Base-by-base conservation (phyloP, 139 green algal species). In the Coelastrella sp. region DNA sequence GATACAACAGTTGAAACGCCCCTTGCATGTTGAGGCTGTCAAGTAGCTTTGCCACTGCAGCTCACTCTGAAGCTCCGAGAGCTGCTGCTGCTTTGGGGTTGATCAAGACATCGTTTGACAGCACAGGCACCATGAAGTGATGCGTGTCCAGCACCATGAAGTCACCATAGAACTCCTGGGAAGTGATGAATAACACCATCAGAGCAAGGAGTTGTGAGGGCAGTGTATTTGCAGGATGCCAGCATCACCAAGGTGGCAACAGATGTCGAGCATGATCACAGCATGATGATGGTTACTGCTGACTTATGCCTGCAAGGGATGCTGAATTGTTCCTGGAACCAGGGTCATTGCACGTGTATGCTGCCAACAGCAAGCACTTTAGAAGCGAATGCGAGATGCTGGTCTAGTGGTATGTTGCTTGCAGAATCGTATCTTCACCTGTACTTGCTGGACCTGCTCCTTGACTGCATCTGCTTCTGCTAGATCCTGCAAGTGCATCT, bases 161-260 rank as follows among this genome's bases (percentile, higher is more conserved):
- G 89, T 99, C 97, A 0, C 86, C 93, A 87, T 97, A 99, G 67
- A 92, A 93, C 88, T 99, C 97, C 86, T 98, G 92, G 27, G 95
- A 84, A 40, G 72, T n/a, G n/a, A n/a, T n/a, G n/a, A n/a, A n/a
- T n/a, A n/a, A n/a, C n/a, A n/a, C n/a, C n/a, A n/a, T n/a, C 11
- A 53, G 45, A 57, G 48, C 48, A 2, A 57, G 48, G 48, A 23
- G 48, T 15, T 57, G 17, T 15, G n/a, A 57, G 48, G 17, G 13
- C 17, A 15, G 13, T 57, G 48, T 15, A 9, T 23, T 66, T 66
- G 57, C 57, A 30, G 57, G 11, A 30, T 17, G 19, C 19, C 57
- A 34, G 57, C 19, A 66, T 21, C 23, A 30, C 1, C 57, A 66
- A 27, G 19, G 57, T 57, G 48, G 13, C 48, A 57, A 57, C 48